Conservation (phyloP, 2,329 filamentous ascomycete genomes). For the Knufia fluminis region DNA sequence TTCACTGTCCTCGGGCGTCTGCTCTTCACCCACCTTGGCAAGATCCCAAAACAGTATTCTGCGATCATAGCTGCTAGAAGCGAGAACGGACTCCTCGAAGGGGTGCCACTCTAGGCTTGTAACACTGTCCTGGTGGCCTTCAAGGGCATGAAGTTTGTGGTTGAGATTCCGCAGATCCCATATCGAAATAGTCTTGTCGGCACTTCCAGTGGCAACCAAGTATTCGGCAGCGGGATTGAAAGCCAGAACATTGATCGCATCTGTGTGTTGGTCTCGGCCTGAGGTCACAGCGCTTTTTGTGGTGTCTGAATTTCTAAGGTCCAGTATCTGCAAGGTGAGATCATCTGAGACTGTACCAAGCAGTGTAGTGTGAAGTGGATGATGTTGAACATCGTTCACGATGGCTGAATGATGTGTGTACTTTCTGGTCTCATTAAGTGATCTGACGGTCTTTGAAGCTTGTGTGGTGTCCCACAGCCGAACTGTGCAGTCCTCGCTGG, state of each 20-base stretch:
- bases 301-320: slow-evolving; percentile 61
- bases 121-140: slow-evolving; percentile 80
- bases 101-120: slow-evolving; percentile 95
- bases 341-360: slow-evolving; percentile 95
- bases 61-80: slow-evolving; percentile 85
- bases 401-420: slow-evolving; percentile 85
- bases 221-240: slow-evolving; percentile 92
- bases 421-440: slow-evolving; percentile 59
- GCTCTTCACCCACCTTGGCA: slow-evolving; percentile 83
- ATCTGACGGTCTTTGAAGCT: slow-evolving; percentile 59
- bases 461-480: slow-evolving; percentile 84
- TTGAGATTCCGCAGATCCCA: slow-evolving; percentile 93
- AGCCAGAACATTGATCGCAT: slow-evolving; percentile 90
- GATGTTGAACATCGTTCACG: slow-evolving; percentile 95
- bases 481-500: slow-evolving; percentile 86
- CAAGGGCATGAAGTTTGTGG: slow-evolving; percentile 78
- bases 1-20: slow-evolving; percentile 86
- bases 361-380: slow-evolving; percentile 72
- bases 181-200: slow-evolving; percentile 87
- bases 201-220: slow-evolving; percentile 82
- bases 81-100: slow-evolving; percentile 75
- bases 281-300: slow-evolving; percentile 56
- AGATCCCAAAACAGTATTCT: slow-evolving; percentile 96
- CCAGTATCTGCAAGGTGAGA: slow-evolving; percentile 82
- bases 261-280: slow-evolving; percentile 66